Evolutionary conservation across 441 rosid species (phyloP).

Genomic region (Erodium moschatum): DNA sequence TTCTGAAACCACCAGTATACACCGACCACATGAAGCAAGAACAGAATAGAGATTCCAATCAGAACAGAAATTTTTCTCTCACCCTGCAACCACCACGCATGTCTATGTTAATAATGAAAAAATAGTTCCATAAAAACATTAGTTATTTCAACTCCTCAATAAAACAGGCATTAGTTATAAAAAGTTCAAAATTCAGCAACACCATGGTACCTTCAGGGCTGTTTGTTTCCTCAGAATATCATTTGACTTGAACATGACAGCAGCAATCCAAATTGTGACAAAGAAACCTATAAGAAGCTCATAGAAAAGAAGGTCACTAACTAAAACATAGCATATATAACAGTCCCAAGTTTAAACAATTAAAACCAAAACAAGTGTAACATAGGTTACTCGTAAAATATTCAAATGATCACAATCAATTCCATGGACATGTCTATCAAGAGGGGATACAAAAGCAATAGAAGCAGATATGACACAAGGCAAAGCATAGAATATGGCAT

Average conservation of each 20-base stretch:
- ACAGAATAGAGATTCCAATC: slow-evolving; percentile 42
- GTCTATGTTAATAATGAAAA: slow-evolving; percentile 12
- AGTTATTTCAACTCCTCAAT: too few species aligned
- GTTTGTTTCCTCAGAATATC: slow-evolving; percentile 65
- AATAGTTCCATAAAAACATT: too few species aligned
- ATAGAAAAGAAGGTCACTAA: slow-evolving; percentile 13
- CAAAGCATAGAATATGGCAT: not conserved
- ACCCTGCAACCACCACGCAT: slow-evolving; percentile 41
- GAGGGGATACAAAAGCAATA: not conserved
- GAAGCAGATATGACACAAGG: not conserved
- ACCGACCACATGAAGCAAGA: slow-evolving; percentile 47
- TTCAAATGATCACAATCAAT: not conserved
- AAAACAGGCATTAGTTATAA: too few species aligned
- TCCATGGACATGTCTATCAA: not conserved
- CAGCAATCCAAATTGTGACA: slow-evolving; percentile 67
- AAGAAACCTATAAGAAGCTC: slow-evolving; percentile 52
- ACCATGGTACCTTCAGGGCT: slow-evolving; percentile 50
- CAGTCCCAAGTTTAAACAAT: not conserved
- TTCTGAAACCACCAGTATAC: slow-evolving; percentile 71
- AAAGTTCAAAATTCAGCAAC: not conserved
- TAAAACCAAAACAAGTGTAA: not conserved
- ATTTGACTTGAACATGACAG: slow-evolving; percentile 72
- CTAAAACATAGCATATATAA: not conserved
- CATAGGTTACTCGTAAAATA: too few species aligned
- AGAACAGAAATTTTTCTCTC: slow-evolving; percentile 59